Conservation (phyloP, 1,284 basidiomycete species). For the Ustilago trichophora region DNA sequence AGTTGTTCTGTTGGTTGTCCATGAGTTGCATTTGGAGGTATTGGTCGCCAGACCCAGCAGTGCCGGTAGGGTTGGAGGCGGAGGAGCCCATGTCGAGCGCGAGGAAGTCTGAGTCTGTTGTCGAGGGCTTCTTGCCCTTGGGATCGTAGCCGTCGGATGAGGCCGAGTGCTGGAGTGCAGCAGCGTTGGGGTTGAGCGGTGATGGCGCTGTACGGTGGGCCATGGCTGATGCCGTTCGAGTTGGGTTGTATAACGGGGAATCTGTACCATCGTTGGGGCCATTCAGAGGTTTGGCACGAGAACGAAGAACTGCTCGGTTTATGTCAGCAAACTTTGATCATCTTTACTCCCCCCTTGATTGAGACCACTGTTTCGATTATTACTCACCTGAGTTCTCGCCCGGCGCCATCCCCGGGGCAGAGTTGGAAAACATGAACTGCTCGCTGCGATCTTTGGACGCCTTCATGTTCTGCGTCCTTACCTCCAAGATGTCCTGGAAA, state of each 20-base stretch:
- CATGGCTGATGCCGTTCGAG: slow-evolving; percentile 35
- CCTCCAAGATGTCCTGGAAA: slow-evolving; percentile 97
- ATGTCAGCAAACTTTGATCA: slow-evolving; percentile 13
- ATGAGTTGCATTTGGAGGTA: slow-evolving; percentile 95
- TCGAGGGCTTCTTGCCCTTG: slow-evolving; percentile 44
- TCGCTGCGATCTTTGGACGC: slow-evolving; percentile 95
- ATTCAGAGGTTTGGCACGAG: slow-evolving; percentile 40
- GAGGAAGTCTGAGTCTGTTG: slow-evolving; percentile 78
- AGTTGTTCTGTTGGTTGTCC: slow-evolving; percentile 79
- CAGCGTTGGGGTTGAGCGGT: slow-evolving; percentile 2
- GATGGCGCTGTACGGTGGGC: slow-evolving; percentile 36
- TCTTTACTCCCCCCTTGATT: too few species aligned
- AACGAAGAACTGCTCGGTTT: slow-evolving; percentile 48
- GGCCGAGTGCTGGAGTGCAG: background rate
- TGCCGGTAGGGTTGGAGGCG: background rate
- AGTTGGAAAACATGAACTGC: slow-evolving; percentile 76
- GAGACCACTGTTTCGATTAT: too few species aligned
- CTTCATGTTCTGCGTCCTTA: slow-evolving; percentile 99
- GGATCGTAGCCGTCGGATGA: slow-evolving; percentile 45
- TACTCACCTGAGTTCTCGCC: slow-evolving; percentile 61
- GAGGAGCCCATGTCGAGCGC: slow-evolving; percentile 84
- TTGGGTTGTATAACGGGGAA: slow-evolving; percentile 68
- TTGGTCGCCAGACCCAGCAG: slow-evolving; percentile 66
- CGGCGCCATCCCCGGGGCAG: slow-evolving; percentile 43
- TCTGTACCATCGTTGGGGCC: slow-evolving; percentile 65